Percentiles rank a stretch among this genome's conserved stretches.
Evolutionary conservation across 2,329 filamentous ascomycete species (phyloP).

Genomic region (Thielaviopsis populi): DNA sequence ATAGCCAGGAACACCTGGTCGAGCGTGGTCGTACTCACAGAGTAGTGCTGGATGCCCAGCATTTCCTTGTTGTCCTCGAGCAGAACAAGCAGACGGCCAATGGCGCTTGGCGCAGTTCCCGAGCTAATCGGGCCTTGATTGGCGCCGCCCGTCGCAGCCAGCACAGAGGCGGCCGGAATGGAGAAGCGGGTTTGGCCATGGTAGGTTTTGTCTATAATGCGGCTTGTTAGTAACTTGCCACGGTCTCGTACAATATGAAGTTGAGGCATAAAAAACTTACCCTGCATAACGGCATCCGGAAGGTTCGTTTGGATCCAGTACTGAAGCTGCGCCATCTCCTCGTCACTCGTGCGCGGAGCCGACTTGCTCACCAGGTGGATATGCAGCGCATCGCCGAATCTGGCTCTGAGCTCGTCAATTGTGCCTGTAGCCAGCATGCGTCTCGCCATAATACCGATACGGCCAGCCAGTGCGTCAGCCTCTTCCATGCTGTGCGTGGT

Average conservation of each 20-base stretch:
- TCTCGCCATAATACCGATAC: conserved; percentile 73
- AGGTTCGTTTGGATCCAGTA: conserved; percentile 50
- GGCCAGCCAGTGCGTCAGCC: conserved; percentile 70
- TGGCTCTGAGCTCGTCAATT: conserved; percentile 52
- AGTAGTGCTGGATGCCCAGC: conserved; percentile 71
- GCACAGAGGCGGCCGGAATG: conserved; percentile 39
- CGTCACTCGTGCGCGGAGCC: conserved; percentile 55
- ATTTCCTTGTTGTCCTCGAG: conserved; percentile 55
- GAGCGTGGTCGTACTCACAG: conserved; percentile 70
- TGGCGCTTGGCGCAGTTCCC: conserved; percentile 29
- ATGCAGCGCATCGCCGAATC: conserved; percentile 65
- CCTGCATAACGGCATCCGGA: conserved; percentile 50
- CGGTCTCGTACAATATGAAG: not conserved
- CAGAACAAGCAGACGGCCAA: conserved; percentile 54
- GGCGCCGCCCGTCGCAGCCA: not conserved
- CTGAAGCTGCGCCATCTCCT: conserved; percentile 52
- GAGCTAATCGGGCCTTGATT: not conserved
- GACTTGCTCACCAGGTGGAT: conserved; percentile 65
- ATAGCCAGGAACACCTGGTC: conserved; percentile 86
- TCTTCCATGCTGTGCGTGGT: conserved; percentile 96
- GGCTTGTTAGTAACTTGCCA: not conserved
- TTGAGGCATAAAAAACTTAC: not conserved
- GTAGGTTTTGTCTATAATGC: conserved; percentile 43
- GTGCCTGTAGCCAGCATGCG: conserved; percentile 76
- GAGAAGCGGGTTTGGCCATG: conserved; percentile 83